Evolutionary conservation across 1,284 basidiomycete species (phyloP).

Genomic region (Boletus mariae): DNA sequence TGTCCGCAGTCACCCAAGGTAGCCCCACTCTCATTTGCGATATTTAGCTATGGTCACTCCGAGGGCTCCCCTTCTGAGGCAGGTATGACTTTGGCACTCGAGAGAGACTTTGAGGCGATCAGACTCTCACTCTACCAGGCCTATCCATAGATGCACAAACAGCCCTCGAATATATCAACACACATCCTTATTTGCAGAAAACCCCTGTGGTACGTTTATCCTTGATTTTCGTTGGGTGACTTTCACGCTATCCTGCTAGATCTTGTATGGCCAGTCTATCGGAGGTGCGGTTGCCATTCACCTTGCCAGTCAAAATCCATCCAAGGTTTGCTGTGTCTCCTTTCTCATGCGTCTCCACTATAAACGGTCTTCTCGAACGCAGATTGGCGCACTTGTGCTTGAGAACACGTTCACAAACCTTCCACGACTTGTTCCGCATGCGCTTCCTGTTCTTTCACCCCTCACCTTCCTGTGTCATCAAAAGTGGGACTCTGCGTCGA

Average conservation of each 20-base stretch:
- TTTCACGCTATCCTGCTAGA: slow-evolving; percentile 37
- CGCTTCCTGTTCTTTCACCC: slow-evolving; percentile 75
- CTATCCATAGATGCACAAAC: slow-evolving; percentile 80
- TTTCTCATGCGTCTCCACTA: no score
- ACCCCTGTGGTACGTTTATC: slow-evolving; percentile 58
- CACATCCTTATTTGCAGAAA: slow-evolving; percentile 64
- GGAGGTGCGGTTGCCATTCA: slow-evolving; percentile 95
- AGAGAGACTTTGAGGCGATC: neutral
- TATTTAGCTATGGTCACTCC: slow-evolving; percentile 72
- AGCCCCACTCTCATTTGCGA: neutral
- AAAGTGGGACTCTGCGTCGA: slow-evolving; percentile 82
- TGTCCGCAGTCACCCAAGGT: slow-evolving; percentile 1
- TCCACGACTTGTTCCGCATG: slow-evolving; percentile 73
- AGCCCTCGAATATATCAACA: slow-evolving; percentile 71
- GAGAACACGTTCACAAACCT: slow-evolving; percentile 93
- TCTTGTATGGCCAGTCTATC: slow-evolving; percentile 91
- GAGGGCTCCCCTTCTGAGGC: slow-evolving; percentile 82
- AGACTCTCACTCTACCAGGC: slow-evolving; percentile 39
- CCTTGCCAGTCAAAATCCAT: slow-evolving; percentile 77
- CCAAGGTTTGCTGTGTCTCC: slow-evolving; percentile 45
- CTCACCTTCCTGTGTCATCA: slow-evolving; percentile 86
- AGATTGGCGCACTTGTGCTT: slow-evolving; percentile 79
- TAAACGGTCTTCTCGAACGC: neutral
- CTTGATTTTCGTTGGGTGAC: neutral
- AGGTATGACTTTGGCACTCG: slow-evolving; percentile 41